These are phyloP conservation scores for Wickerhamomyces sp. DNA, from an alignment of 1,139 yeast genomes.

Conservation along the genomic window DNA sequence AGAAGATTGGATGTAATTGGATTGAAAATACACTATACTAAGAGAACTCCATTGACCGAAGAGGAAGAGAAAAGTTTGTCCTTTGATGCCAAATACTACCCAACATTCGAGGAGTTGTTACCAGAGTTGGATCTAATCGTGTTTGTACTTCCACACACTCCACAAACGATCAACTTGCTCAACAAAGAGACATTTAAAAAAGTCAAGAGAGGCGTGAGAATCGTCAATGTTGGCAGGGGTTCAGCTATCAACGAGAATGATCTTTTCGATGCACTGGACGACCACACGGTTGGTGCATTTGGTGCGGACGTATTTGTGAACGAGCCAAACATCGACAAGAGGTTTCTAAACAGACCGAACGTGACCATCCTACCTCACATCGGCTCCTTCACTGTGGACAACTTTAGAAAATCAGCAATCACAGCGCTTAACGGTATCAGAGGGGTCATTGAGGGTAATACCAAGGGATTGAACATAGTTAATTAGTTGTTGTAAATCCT, in stretches of 20 bases:
- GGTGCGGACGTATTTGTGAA: slow-evolving; percentile 78
- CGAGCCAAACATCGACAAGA: slow-evolving; percentile 60
- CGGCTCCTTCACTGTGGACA: slow-evolving; percentile 63
- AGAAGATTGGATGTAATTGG: slow-evolving; percentile 53
- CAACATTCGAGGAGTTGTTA: slow-evolving; percentile 31
- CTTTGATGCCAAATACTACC: slow-evolving; percentile 33
- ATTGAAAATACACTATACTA: slow-evolving; percentile 64
- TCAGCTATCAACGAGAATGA: slow-evolving; percentile 56
- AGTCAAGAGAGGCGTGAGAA: slow-evolving; percentile 41
- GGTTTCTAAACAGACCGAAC: slow-evolving; percentile 46
- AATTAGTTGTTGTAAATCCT: too few species aligned
- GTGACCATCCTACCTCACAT: slow-evolving; percentile 72
- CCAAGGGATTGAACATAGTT: too few species aligned
- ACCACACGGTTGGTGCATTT: slow-evolving; percentile 61
- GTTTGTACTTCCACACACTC: slow-evolving; percentile 63
- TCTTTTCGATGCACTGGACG: slow-evolving; percentile 45
- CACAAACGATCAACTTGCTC: slow-evolving; percentile 52
- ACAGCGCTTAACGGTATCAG: slow-evolving; percentile 44
- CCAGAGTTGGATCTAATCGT: slow-evolving; percentile 50
- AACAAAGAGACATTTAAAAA: slow-evolving; percentile 41
- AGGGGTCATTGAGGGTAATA: slow-evolving; percentile 33
- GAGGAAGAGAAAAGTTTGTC: slow-evolving; percentile 24
- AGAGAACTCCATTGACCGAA: slow-evolving; percentile 40
- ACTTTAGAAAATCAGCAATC: slow-evolving; percentile 43
- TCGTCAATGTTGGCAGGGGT: slow-evolving; percentile 83